phyloP scores from a whole-genome alignment of 257 asterid genomes.

The Lantana camara region DNA sequence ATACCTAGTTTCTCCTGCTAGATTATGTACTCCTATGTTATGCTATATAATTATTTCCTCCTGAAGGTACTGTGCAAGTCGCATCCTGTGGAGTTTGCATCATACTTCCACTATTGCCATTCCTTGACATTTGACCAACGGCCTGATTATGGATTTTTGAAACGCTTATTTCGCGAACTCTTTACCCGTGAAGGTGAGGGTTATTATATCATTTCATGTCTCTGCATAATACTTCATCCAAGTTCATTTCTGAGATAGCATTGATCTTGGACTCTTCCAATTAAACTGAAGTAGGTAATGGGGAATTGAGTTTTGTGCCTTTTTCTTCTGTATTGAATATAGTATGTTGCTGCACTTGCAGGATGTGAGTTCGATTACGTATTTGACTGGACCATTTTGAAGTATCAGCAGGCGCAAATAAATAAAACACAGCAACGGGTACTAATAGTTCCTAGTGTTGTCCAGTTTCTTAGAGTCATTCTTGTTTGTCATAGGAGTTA shows the following conservation, averaged over 20 bases:
- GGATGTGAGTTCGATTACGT: conserved; percentile 89
- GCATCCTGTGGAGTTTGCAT: conserved; percentile 93
- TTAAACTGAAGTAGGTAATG: conserved; percentile 13
- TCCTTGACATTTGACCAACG: conserved; percentile 94
- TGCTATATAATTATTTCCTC: conserved; percentile 2
- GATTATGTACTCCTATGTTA: neutral
- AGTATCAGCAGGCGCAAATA: conserved; percentile 91
- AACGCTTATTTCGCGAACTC: conserved; percentile 86
- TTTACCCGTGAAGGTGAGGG: conserved; percentile 85
- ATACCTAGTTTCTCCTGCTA: conserved; percentile 19
- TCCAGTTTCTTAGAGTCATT: conserved; percentile 22
- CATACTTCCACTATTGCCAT: conserved; percentile 93
- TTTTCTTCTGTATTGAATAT: conserved; percentile 21
- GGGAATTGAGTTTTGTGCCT: conserved; percentile 5
- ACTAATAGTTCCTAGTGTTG: conserved; percentile 29
- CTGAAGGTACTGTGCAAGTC: conserved; percentile 91
- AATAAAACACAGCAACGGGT: conserved; percentile 84
- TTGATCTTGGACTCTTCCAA: conserved; percentile 5
- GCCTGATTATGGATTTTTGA: conserved; percentile 93
- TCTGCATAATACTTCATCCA: conserved; percentile 11
- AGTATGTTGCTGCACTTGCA: conserved; percentile 41
- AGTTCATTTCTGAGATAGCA: conserved; percentile 11
- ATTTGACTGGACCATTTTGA: conserved; percentile 97
- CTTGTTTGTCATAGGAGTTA: conserved; percentile 10
- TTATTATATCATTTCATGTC: conserved; percentile 19